Evolutionary conservation across 139 green algal species (phyloP), one percentile per base, ranked within the genome.

Genomic region (Chlorella sorokiniana): DNA sequence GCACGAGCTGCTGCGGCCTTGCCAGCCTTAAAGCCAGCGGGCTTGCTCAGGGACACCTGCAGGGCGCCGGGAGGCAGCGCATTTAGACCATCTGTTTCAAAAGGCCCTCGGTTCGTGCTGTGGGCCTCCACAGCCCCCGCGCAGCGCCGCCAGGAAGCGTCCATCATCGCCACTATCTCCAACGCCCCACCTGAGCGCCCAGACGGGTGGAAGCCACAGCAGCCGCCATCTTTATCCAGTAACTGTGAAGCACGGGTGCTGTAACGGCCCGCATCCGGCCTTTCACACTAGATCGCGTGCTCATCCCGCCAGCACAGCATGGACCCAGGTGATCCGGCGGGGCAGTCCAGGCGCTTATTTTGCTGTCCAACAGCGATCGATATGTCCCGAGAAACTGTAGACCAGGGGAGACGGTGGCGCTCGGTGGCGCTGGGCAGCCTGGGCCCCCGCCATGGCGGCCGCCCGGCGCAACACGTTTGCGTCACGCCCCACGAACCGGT

Each of bases 21-120:
- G 75, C 40, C 59, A 31, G 75, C 40, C 48, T 69, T 83, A 51
- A 74, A 69, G 67, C 44, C 29, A 33, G 78, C 35, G 38, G 78
- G 40, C 78, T 83, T 83, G 56, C 35, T 56, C 65, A 83, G 44
- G 78, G 63, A 69, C 4, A 83, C 78, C 78, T 83, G 78, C 78
- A 64, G 42, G 45, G 11, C 7, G 22, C n/a, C 5, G 56, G 3
- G 2, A 22, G 18, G 38, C n/a, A 29, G 56, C 38, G 31, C 22
- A 3, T 8, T 37, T 29, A 69, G n/a, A 29, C 11, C 29, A 69
- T 37, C 29, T 27, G 23, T 14, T 33, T 18, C 14, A 35, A 75
- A 18, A 20, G 35, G 7, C 42, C 16, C 31, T 59, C 14, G 38
- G 42, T 44, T 38, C n/a, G 40, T 10, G 7, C 18, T n/a, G 18